A percentile compares a stretch with the other conserved stretches of the same genome.
phyloP scores from a whole-genome alignment of 495 filamentous ascomycete species.

The Tricharina praecox region DNA sequence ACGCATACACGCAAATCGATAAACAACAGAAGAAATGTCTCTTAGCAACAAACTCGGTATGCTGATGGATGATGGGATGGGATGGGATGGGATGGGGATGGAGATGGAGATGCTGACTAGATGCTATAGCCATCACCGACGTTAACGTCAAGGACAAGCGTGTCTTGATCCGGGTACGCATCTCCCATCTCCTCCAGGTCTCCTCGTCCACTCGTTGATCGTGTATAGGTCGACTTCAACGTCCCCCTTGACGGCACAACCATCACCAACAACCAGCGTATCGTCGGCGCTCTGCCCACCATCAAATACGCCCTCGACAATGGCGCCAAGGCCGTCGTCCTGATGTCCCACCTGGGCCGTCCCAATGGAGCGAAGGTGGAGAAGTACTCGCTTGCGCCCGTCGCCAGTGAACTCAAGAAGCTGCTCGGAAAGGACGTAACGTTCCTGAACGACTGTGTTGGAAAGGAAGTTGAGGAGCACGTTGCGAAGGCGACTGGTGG shows the following conservation, averaged over 20 bases:
- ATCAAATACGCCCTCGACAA: conserved; percentile 95
- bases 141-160: conserved; percentile 95
- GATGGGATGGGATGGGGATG: not conserved
- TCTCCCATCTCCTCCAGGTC: too few species aligned
- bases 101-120: not conserved
- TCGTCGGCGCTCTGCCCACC: conserved; percentile 88
- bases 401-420: conserved; percentile 82
- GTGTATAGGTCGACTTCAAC: conserved; percentile 99
- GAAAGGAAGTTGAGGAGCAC: conserved; percentile 68
- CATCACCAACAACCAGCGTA: conserved; percentile 96
- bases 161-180: conserved; percentile 79
- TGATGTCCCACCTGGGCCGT: conserved; percentile 98
- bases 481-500: conserved; percentile 67
- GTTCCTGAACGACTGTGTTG: conserved; percentile 84
- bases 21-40: conserved; percentile 54
- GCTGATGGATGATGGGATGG: too few species aligned
- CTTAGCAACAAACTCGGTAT: conserved; percentile 77
- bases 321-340: conserved; percentile 82
- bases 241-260: conserved; percentile 83
- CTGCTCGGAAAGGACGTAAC: conserved; percentile 60
- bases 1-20: not conserved
- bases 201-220: too few species aligned
- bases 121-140: conserved; percentile 55
- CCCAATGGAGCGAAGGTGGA: conserved; percentile 75
- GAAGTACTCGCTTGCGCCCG: conserved; percentile 89